A percentile compares a stretch with the other conserved stretches of the same genome.
Conservation (phyloP, 208 protist species). For the Leishmania aethiopica region DNA sequence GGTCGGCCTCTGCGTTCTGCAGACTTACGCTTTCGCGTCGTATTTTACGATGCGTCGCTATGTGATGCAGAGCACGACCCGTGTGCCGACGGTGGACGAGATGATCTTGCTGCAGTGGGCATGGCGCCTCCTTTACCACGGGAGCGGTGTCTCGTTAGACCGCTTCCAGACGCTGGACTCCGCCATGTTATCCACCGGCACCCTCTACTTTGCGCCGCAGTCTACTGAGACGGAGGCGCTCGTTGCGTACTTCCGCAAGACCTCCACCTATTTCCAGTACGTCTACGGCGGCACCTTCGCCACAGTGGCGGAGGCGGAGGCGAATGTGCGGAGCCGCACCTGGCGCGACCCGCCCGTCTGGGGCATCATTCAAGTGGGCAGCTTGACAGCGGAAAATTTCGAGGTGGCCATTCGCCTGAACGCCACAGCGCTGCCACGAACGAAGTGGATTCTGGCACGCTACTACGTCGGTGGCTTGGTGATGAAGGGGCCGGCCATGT, state of each 20-base stretch:
- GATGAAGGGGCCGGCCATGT: constrained; percentile 38
- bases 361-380: constrained; percentile 54
- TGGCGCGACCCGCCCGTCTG: constrained; percentile 39
- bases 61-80: constrained; percentile 26
- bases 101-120: constrained; percentile 59
- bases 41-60: constrained; percentile 23
- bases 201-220: constrained; percentile 52
- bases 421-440: constrained; percentile 41
- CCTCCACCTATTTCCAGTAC: constrained; percentile 47
- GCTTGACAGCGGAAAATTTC: constrained; percentile 35
- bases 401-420: constrained; percentile 62
- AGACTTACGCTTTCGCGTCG: neutral
- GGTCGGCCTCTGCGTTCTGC: constrained; percentile 32
- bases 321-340: constrained; percentile 25
- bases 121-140: constrained; percentile 37
- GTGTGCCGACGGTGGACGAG: constrained; percentile 47
- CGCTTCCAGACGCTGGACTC: constrained; percentile 18
- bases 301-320: constrained; percentile 27
- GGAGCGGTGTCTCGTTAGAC: constrained; percentile 17
- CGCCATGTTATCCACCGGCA: constrained; percentile 48
- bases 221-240: constrained; percentile 33
- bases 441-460: constrained; percentile 19
- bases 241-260: constrained; percentile 35
- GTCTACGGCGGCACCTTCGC: constrained; percentile 44
- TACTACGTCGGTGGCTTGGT: constrained; percentile 39